Conservation (phyloP, 345 rosid species). For the Isatis tinctoria region DNA sequence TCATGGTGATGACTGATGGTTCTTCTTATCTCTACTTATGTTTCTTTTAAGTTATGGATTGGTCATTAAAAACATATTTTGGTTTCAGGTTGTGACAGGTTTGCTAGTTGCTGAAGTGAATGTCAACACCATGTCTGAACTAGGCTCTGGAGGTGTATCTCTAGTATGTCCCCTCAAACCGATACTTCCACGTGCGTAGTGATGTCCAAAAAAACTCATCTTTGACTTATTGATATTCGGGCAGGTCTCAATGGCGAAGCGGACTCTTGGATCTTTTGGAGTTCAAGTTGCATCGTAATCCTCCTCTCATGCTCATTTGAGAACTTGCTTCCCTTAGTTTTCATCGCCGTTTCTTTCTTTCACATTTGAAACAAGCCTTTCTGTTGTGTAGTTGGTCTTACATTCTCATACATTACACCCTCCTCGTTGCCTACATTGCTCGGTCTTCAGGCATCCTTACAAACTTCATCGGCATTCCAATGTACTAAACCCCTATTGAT, state of each 20-base stretch:
- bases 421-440: conserved; percentile 90
- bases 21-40: background rate
- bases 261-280: conserved; percentile 79
- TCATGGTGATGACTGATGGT: conserved; percentile 48
- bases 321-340: background rate
- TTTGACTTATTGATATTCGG: background rate
- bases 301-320: conserved; percentile 8
- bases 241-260: conserved; percentile 92
- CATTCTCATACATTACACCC: conserved; percentile 83
- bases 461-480: conserved; percentile 67
- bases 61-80: background rate
- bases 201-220: background rate
- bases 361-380: background rate
- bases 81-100: conserved; percentile 75
- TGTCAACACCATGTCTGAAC: conserved; percentile 83
- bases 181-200: background rate
- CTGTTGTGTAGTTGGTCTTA: conserved; percentile 81
- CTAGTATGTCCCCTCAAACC: conserved; percentile 43
- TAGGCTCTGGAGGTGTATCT: conserved; percentile 94
- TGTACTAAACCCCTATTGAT: conserved; percentile 41
- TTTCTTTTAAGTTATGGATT: background rate
- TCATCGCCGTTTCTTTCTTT: background rate
- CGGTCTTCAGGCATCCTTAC: conserved; percentile 90
- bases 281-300: conserved; percentile 86
- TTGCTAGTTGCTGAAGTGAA: conserved; percentile 89